phyloP scores from a whole-genome alignment of 2,329 filamentous ascomycete genomes.

The Graphilbum ipis-grandicollis region DNA sequence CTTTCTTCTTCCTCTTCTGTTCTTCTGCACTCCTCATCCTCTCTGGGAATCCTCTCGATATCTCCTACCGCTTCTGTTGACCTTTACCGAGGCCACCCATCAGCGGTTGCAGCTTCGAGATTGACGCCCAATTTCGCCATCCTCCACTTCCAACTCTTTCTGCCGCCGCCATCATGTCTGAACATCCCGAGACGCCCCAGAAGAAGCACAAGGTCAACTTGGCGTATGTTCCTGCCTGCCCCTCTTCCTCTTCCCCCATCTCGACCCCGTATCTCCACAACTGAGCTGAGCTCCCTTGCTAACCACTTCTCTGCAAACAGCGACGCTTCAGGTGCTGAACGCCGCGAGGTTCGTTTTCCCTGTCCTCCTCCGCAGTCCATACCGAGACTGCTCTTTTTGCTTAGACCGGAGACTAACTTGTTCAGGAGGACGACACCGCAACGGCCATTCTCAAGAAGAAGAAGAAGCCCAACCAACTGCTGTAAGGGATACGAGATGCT shows the following conservation, averaged over 20 bases:
- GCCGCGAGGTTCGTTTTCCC: constrained; percentile 53
- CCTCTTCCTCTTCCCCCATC: background rate
- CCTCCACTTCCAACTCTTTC: background rate
- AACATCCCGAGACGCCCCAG: constrained; percentile 22
- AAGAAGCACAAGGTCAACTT: constrained; percentile 59
- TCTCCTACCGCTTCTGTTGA: background rate
- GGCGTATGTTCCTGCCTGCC: constrained; percentile 36
- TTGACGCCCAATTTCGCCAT: background rate
- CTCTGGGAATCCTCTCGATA: background rate
- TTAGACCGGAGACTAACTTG: background rate
- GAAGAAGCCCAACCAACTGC: constrained; percentile 99
- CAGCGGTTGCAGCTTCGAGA: too few relatives aligned
- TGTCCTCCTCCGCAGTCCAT: background rate
- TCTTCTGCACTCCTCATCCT: background rate
- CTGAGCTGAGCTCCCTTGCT: constrained; percentile 12
- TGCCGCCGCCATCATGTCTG: constrained; percentile 43
- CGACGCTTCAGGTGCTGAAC: constrained; percentile 76
- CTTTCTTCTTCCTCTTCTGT: background rate
- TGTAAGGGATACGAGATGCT: too few relatives aligned
- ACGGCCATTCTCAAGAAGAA: constrained; percentile 99
- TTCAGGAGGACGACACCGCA: constrained; percentile 74
- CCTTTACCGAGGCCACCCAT: too few relatives aligned
- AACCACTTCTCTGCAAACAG: constrained; percentile 28
- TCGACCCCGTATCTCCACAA: background rate
- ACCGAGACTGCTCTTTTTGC: background rate